Evolutionary conservation across 108 stramenopile genomes (phyloP), one percentile per base, ranked within the genome.

Genomic region (Epithemia pelagica): DNA sequence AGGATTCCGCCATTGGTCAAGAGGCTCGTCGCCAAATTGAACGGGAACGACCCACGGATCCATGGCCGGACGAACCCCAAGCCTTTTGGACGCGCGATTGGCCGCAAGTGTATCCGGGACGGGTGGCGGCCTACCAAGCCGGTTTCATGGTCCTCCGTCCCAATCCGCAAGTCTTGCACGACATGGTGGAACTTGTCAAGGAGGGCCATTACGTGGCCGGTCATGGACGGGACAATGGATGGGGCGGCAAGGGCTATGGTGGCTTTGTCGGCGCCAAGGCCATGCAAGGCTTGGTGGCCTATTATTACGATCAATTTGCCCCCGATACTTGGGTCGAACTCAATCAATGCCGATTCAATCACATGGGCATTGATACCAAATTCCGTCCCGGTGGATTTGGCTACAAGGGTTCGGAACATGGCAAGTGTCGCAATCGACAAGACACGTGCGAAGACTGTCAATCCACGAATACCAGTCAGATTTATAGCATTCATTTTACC

Each of bases 181-280:
- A 75, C 61, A 61, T 65, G 24, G 28, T 78, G 15, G 67, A 78
- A 20, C 32, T 76, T 19, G 78, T 83, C 31, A 67, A 67, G 15
- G 69, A 74, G 28, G 78, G 72, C 20, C 60, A 81, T 58, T 82
- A 74, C 61, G 54, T 59, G 0, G 76, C n/a, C 2, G 82, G 81
- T 3, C 72, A 46, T 28, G 55, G 65, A 21, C 28, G 65, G 0
- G 74, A 67, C 2, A 54, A 30, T 32, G 84, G 84, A 19, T 85
- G 84, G 84, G 76, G 71, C 0, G 33, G 33, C 0, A 61, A 53
- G 1, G 81, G 81, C 19, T 60, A 79, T 3, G 79, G 81, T 31
- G 52, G 66, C 24, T 78, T 73, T 37, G 61, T 80, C n/a, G 84
- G 84, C 5, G 79, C 81, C 68, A 85, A 72, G 84, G 75, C 84